phyloP scores from a whole-genome alignment of 106 monocot genomes.

The Vanilla planifolia region DNA sequence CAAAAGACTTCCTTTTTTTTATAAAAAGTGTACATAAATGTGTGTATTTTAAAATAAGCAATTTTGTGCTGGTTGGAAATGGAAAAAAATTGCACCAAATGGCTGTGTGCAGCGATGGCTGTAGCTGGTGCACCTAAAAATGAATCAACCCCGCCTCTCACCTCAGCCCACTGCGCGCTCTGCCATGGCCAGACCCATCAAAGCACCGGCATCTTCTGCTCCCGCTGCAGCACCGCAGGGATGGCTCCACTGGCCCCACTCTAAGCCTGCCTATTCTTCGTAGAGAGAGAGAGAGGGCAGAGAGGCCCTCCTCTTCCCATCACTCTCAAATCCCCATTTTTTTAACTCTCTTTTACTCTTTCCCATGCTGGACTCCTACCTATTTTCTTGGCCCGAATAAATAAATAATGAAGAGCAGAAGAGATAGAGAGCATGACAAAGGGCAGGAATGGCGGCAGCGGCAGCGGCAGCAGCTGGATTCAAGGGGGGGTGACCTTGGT shows the following conservation, averaged over 20 bases:
- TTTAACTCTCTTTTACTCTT: neutral
- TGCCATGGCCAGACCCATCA: slow-evolving; percentile 4
- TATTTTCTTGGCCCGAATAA: neutral
- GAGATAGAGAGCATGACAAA: neutral
- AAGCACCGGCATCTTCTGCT: slow-evolving; percentile 9
- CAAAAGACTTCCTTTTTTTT: too few species aligned
- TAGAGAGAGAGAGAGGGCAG: neutral
- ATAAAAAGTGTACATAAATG: too few species aligned
- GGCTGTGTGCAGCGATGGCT: too few species aligned
- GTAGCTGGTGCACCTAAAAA: too few species aligned
- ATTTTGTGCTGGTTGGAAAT: too few species aligned
- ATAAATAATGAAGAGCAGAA: slow-evolving; percentile 11
- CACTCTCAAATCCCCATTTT: neutral
- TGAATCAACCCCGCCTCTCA: too few species aligned
- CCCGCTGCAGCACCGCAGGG: slow-evolving; percentile 5
- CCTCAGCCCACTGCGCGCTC: neutral
- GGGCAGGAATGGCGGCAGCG: too few species aligned
- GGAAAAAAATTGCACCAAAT: too few species aligned
- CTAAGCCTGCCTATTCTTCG: neutral
- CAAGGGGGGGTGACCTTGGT: slow-evolving; percentile 9
- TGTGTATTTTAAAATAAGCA: too few species aligned
- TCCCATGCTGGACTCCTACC: neutral
- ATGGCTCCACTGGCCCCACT: slow-evolving; percentile 2
- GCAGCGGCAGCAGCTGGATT: slow-evolving; percentile 17
- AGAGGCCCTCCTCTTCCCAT: neutral